Conservation (phyloP, 2,329 filamentous ascomycete genomes). For the Aureobasidium sp. region DNA sequence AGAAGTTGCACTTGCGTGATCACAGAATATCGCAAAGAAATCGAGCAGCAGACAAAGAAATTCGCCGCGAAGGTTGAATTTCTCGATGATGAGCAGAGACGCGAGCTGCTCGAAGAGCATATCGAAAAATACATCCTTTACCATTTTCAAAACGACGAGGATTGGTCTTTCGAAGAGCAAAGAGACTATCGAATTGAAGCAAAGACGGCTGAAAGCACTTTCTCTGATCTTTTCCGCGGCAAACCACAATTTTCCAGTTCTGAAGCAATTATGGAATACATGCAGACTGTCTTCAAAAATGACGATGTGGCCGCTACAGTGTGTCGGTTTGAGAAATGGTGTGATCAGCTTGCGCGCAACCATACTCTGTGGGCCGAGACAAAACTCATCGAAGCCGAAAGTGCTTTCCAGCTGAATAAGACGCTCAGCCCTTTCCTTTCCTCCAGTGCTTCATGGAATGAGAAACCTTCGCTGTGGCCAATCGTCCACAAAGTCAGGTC, state of each 20-base stretch:
- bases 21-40: slow-evolving; percentile 17
- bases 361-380: not conserved
- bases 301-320: not conserved
- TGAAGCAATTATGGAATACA: not conserved
- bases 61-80: slow-evolving; percentile 18
- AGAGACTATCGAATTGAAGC: not conserved
- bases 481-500: not conserved
- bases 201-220: not conserved
- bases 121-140: not conserved
- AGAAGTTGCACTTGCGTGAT: slow-evolving; percentile 19
- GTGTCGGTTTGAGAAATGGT: not conserved
- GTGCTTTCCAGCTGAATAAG: not conserved
- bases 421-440: not conserved
- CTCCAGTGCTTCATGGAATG: not conserved
- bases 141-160: not conserved
- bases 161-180: not conserved
- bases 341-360: not conserved
- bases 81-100: not conserved
- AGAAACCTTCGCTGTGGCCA: not conserved
- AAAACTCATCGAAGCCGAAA: not conserved
- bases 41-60: slow-evolving; percentile 15
- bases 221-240: not conserved
- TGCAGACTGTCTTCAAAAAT: not conserved
- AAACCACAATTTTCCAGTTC: not conserved
- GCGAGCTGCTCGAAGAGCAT: not conserved